phyloP scores from a whole-genome alignment of 164 flowering plant species.

The Taxillus chinensis region DNA sequence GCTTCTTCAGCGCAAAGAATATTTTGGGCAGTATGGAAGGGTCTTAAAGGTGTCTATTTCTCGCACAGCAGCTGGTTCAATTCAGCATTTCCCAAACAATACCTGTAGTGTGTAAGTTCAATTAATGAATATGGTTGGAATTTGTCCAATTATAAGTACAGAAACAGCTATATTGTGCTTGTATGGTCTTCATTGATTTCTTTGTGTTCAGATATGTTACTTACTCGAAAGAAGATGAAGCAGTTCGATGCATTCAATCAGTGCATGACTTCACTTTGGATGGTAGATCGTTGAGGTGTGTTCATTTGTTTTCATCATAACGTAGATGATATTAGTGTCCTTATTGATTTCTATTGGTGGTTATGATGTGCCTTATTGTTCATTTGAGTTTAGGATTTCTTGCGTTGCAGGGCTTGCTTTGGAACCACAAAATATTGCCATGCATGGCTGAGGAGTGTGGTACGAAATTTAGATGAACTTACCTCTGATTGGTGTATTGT shows the following conservation, averaged over 20 bases:
- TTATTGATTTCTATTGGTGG: background rate
- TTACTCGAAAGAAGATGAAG: slow-evolving; percentile 88
- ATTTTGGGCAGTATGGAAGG: slow-evolving; percentile 95
- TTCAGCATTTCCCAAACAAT: slow-evolving; percentile 77
- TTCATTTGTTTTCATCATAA: background rate
- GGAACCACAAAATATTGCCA: slow-evolving; percentile 99
- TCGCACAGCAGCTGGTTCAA: slow-evolving; percentile 71
- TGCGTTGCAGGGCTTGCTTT: slow-evolving; percentile 80
- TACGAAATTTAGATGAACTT: slow-evolving; percentile 18
- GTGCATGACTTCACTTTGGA: slow-evolving; percentile 88
- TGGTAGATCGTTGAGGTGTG: slow-evolving; percentile 69
- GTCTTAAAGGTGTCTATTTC: slow-evolving; percentile 88
- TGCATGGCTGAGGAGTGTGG: slow-evolving; percentile 93
- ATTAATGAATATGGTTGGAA: too few species aligned
- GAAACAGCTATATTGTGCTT: too few species aligned
- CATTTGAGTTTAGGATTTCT: background rate
- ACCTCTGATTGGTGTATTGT: background rate
- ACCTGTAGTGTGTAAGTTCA: slow-evolving; percentile 95
- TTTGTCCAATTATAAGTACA: too few species aligned
- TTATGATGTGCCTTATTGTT: background rate
- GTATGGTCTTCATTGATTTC: background rate
- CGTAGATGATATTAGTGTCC: background rate
- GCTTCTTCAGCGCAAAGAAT: slow-evolving; percentile 82
- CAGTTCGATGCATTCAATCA: slow-evolving; percentile 85
- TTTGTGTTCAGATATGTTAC: slow-evolving; percentile 72